phyloP scores from a whole-genome alignment of 805 yeast species.

The Ogataea henricii region DNA sequence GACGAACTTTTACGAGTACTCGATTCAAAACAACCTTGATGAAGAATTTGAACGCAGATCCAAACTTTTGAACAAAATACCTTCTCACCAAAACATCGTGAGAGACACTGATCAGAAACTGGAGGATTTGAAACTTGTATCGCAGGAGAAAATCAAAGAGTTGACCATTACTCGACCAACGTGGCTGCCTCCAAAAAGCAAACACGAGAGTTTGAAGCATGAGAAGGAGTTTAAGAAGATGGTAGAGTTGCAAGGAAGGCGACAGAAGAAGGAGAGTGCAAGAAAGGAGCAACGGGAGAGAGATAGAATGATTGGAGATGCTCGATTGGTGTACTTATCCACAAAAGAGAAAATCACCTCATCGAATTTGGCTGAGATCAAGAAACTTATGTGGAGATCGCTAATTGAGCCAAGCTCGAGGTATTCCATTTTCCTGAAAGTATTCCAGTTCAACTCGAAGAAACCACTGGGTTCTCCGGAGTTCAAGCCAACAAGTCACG shows the following conservation, averaged over 20 bases:
- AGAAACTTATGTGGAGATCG: constrained; percentile 37
- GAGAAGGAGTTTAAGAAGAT: constrained; percentile 51
- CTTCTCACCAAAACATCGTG: constrained; percentile 39
- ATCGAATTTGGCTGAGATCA: constrained; percentile 35
- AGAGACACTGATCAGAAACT: constrained; percentile 39
- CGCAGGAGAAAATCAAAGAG: constrained; percentile 57
- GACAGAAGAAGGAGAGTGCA: constrained; percentile 33
- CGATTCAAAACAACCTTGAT: constrained; percentile 38
- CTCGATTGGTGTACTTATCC: constrained; percentile 34
- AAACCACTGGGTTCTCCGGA: constrained; percentile 14
- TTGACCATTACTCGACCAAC: constrained; percentile 67
- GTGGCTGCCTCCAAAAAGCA: constrained; percentile 68
- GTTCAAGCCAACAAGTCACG: constrained; percentile 7
- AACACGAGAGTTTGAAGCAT: constrained; percentile 54
- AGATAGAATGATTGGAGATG: constrained; percentile 36
- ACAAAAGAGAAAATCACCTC: constrained; percentile 29
- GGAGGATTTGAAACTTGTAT: constrained; percentile 62
- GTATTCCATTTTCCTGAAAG: constrained; percentile 23
- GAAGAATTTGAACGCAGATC: constrained; percentile 41
- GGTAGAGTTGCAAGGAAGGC: constrained; percentile 36
- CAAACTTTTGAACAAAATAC: constrained; percentile 38
- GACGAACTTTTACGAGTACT: constrained; percentile 43
- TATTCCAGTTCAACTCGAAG: constrained; percentile 11
- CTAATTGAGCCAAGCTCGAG: constrained; percentile 23
- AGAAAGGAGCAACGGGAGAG: constrained; percentile 36